Percentiles rank a stretch among this genome's conserved stretches.
Evolutionary conservation across 192 early-diverging fungal genomes (phyloP).

Genomic region (Glomus cerebriforme): DNA sequence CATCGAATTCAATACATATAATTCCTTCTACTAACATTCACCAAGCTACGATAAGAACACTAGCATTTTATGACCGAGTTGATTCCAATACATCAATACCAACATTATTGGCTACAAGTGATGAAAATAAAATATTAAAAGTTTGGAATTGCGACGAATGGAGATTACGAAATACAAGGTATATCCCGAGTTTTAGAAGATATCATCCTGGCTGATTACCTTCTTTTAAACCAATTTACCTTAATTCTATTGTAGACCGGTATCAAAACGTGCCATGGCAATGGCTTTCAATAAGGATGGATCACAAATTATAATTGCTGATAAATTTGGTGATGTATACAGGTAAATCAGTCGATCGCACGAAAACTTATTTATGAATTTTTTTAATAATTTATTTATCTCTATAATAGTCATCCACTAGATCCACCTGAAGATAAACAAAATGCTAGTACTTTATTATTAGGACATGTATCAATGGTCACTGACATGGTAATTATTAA

Average conservation of each 20-base stretch:
- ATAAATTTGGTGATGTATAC: slow-evolving; percentile 97
- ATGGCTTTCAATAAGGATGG: slow-evolving; percentile 69
- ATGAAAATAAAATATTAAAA: slow-evolving; percentile 67
- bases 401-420: slow-evolving; percentile 40
- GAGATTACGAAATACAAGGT: slow-evolving; percentile 50
- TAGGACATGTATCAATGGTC: slow-evolving; percentile 96
- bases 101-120: slow-evolving; percentile 58
- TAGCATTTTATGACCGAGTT: slow-evolving; percentile 58
- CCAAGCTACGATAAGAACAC: slow-evolving; percentile 47
- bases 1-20: slow-evolving; percentile 17
- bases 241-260: slow-evolving; percentile 39
- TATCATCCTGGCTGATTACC: background rate
- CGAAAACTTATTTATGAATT: too few species aligned
- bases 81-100: slow-evolving; percentile 30
- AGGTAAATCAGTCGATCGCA: slow-evolving; percentile 45
- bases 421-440: slow-evolving; percentile 40
- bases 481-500: slow-evolving; percentile 79
- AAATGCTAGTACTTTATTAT: slow-evolving; percentile 44
- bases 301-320: slow-evolving; percentile 69
- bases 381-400: background rate
- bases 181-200: background rate
- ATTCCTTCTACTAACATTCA: slow-evolving; percentile 18
- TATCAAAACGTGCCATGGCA: slow-evolving; percentile 75
- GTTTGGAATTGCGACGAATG: slow-evolving; percentile 68
- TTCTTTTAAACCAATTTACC: background rate